These are phyloP conservation scores for Salpingoeca rosetta DNA, from an alignment of 78 protist species.

Conservation along the genomic window DNA sequence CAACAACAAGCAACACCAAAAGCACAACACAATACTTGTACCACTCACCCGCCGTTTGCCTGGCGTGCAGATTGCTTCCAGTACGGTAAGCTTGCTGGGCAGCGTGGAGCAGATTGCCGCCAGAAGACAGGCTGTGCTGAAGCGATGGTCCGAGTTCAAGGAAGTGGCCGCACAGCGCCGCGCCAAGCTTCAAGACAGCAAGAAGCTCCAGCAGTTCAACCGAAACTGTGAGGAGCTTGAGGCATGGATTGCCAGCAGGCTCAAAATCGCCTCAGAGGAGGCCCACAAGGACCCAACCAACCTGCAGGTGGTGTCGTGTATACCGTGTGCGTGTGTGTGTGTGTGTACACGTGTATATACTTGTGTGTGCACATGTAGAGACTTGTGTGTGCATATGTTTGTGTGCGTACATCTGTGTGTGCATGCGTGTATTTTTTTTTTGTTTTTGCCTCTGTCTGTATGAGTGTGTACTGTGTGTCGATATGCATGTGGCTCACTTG, in stretches of 20 bases:
- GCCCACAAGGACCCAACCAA: neutral
- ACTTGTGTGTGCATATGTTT: neutral
- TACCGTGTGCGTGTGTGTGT: neutral
- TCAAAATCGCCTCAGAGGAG: neutral
- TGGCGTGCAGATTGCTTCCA: no score
- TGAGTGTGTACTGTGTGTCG: neutral
- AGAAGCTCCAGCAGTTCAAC: neutral
- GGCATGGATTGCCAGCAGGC: neutral
- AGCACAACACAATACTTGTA: no score
- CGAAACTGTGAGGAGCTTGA: neutral
- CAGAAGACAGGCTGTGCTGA: neutral
- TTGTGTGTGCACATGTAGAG: neutral
- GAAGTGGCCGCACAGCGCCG: neutral
- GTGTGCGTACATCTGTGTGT: neutral
- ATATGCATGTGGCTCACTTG: neutral
- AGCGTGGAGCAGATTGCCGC: neutral
- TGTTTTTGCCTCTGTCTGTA: neutral
- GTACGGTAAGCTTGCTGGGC: no score
- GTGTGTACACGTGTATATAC: neutral
- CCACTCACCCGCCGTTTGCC: no score
- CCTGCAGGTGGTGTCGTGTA: neutral
- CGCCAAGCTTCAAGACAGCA: neutral
- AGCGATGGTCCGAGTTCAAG: neutral
- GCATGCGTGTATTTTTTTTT: neutral
- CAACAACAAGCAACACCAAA: no score